Conservation (phyloP, 805 yeast genomes). For the Ogataea saltuana region DNA sequence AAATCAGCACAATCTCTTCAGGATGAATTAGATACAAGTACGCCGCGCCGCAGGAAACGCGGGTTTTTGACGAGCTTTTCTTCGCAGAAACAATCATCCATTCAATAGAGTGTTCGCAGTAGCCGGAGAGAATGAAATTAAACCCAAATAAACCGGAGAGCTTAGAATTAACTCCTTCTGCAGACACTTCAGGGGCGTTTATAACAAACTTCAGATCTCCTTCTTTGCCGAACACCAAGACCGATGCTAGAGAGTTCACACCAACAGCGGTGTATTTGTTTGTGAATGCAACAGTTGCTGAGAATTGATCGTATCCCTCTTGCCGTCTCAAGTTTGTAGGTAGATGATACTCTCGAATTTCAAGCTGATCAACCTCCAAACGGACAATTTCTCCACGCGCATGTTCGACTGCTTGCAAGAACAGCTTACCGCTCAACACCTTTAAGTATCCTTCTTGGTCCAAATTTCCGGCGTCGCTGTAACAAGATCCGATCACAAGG, state of each 20-base stretch:
- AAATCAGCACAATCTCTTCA: conserved; percentile 7
- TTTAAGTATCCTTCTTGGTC: conserved; percentile 41
- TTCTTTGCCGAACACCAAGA: conserved; percentile 37
- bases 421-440: conserved; percentile 33
- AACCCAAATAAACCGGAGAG: conserved; percentile 33
- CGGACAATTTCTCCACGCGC: conserved; percentile 1
- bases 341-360: conserved; percentile 11
- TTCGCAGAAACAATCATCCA: conserved; percentile 36
- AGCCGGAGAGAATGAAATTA: conserved; percentile 28
- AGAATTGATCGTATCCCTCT: conserved; percentile 45
- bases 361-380: conserved; percentile 12
- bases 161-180: conserved; percentile 22
- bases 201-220: conserved; percentile 4
- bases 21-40: conserved; percentile 27
- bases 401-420: not conserved
- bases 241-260: conserved; percentile 39
- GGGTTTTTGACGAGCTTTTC: conserved; percentile 28
- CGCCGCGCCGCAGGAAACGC: conserved; percentile 44
- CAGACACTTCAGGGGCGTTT: not conserved
- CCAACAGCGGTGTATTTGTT: conserved; percentile 37
- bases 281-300: conserved; percentile 35
- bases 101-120: conserved; percentile 9
- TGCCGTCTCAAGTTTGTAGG: conserved; percentile 23
- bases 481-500: conserved; percentile 46
- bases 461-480: conserved; percentile 21